A percentile compares a stretch with the other conserved stretches of the same genome.
Evolutionary conservation across 176 grass and related monocot species (phyloP).

Genomic region (Olyra latifolia): DNA sequence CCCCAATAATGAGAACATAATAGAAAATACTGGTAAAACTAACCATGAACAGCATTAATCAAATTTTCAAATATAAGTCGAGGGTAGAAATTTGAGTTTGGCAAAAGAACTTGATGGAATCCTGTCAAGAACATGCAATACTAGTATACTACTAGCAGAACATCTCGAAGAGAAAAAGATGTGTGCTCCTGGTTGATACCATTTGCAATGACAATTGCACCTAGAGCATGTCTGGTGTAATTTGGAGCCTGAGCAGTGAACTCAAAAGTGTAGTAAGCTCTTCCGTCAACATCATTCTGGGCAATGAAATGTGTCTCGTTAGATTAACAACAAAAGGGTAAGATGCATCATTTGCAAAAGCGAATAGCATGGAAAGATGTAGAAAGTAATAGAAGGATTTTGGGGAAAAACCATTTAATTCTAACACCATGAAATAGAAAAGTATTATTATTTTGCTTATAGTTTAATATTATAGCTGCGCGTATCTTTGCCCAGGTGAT

Average conservation of each 20-base stretch:
- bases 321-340: conserved; percentile 1
- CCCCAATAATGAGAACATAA: conserved; percentile 3
- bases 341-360: neutral
- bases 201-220: conserved; percentile 78
- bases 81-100: neutral
- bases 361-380: neutral
- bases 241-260: conserved; percentile 90
- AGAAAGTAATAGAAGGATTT: neutral
- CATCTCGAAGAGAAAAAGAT: conserved; percentile 11
- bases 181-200: conserved; percentile 41
- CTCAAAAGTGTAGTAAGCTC: conserved; percentile 93
- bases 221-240: conserved; percentile 86
- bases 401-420: neutral
- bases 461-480: neutral
- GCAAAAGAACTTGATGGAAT: neutral
- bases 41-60: neutral
- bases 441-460: neutral
- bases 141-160: neutral
- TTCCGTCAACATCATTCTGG: conserved; percentile 77
- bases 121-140: neutral
- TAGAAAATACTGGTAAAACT: neutral
- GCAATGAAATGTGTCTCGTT: conserved; percentile 10
- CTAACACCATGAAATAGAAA: neutral
- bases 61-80: conserved; percentile 11
- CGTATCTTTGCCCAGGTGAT: neutral